Evolutionary conservation across 2,329 filamentous ascomycete species (phyloP).

Genomic region (Cladosporium oxysporum): DNA sequence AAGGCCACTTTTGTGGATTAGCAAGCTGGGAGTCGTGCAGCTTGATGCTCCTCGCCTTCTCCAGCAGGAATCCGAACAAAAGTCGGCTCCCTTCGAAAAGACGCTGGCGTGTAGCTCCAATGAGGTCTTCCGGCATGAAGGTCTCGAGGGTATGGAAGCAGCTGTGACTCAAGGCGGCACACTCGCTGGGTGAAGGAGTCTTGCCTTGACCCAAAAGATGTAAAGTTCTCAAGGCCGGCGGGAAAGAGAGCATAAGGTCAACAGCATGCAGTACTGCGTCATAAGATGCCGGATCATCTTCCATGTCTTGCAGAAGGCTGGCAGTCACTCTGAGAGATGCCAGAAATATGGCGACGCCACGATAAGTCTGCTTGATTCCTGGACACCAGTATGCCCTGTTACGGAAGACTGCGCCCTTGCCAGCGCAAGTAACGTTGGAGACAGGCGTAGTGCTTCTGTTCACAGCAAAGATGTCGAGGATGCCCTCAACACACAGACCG

Average conservation of each 20-base stretch:
- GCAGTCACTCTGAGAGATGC: constrained; percentile 39
- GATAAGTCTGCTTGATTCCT: constrained; percentile 32
- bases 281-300: constrained; percentile 17
- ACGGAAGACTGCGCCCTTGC: constrained; percentile 33
- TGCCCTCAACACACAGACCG: constrained; percentile 26
- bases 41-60: constrained; percentile 34
- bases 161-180: constrained; percentile 37
- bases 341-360: constrained; percentile 40
- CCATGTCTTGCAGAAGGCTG: constrained; percentile 27
- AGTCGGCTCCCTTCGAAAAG: constrained; percentile 40
- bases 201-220: constrained; percentile 38
- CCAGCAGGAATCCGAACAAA: constrained; percentile 40
- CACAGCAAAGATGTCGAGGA: constrained; percentile 35
- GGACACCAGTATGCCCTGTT: constrained; percentile 34
- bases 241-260: constrained; percentile 36
- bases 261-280: constrained; percentile 37
- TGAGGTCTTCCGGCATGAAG: constrained; percentile 34
- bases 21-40: constrained; percentile 26
- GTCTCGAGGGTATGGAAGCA: constrained; percentile 34
- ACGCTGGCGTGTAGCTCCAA: constrained; percentile 32
- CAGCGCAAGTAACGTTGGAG: constrained; percentile 15
- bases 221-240: constrained; percentile 38
- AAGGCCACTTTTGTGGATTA: constrained; percentile 26
- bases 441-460: constrained; percentile 23
- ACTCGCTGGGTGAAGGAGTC: constrained; percentile 33